Percentiles rank a stretch among this genome's conserved stretches.
Conservation (phyloP, 164 flowering plant species). For the Annona cherimola region DNA sequence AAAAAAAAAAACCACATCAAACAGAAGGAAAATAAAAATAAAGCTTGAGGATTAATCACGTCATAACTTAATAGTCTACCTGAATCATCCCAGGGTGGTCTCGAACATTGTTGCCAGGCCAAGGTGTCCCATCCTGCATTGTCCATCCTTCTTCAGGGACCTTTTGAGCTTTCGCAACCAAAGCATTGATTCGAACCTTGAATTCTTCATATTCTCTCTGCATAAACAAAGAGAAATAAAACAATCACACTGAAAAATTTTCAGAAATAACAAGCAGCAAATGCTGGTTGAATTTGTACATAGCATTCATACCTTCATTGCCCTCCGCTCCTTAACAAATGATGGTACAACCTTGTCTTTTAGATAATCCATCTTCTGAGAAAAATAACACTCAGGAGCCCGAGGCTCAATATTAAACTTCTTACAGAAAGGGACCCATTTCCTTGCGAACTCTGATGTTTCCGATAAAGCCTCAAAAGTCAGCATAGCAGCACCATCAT, state of each 20-base stretch:
- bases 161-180: constrained; percentile 79
- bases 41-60: neutral
- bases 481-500: constrained; percentile 96
- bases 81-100: constrained; percentile 99
- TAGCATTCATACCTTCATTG: constrained; percentile 71
- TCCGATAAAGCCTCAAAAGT: constrained; percentile 86
- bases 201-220: constrained; percentile 99
- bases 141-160: constrained; percentile 94
- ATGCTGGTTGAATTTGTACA: neutral
- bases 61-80: constrained; percentile 20
- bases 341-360: constrained; percentile 97
- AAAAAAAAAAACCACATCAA: neutral
- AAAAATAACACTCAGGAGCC: constrained; percentile 93
- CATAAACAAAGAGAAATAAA: neutral
- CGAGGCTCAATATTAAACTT: constrained; percentile 86
- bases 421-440: constrained; percentile 98
- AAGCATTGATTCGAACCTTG: constrained; percentile 82
- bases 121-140: constrained; percentile 98
- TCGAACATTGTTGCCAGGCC: constrained; percentile 95
- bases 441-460: constrained; percentile 88
- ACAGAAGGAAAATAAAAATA: neutral
- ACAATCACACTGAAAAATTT: neutral
- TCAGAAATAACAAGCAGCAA: too few species aligned
- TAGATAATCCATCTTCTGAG: constrained; percentile 77
- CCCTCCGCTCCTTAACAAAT: constrained; percentile 90